Percentiles rank a stretch among this genome's conserved stretches.
These are phyloP conservation scores for Symbiotaphrina buchneri DNA, from an alignment of 495 filamentous ascomycete species.

Conservation along the genomic window DNA sequence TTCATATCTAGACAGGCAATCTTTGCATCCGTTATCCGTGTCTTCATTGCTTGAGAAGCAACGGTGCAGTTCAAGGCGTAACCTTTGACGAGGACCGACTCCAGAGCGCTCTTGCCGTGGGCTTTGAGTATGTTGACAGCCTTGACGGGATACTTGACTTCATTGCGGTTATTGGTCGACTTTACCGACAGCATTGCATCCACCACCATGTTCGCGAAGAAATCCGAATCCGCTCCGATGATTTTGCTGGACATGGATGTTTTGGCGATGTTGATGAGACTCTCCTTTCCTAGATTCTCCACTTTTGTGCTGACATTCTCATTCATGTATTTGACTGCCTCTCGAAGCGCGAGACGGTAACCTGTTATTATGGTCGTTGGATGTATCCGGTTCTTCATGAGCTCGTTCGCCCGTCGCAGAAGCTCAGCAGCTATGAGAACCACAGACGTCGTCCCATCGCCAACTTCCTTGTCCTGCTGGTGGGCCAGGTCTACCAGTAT, in stretches of 20 bases:
- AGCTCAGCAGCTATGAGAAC: conserved; percentile 95
- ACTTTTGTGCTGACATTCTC: conserved; percentile 94
- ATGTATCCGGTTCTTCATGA: conserved; percentile 99
- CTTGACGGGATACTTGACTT: conserved; percentile 95
- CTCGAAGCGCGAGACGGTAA: conserved; percentile 83
- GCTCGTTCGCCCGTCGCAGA: conserved; percentile 79
- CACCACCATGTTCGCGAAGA: conserved; percentile 92
- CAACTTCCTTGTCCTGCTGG: conserved; percentile 96
- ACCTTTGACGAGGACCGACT: conserved; percentile 83
- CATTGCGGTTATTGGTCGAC: conserved; percentile 68
- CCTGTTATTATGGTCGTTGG: conserved; percentile 98
- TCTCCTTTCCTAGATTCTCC: conserved; percentile 71
- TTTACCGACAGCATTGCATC: conserved; percentile 94
- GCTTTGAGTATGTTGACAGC: conserved; percentile 97
- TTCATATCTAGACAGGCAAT: conserved; percentile 98
- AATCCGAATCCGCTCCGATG: conserved; percentile 86
- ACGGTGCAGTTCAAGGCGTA: conserved; percentile 99
- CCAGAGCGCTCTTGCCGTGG: conserved; percentile 75
- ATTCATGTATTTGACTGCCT: conserved; percentile 97
- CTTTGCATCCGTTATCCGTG: conserved; percentile 78
- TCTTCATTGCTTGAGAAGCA: conserved; percentile 94
- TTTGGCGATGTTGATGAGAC: conserved; percentile 84
- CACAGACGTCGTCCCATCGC: conserved; percentile 94
- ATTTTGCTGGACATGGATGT: conserved; percentile 99
- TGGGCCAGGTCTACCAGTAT: conserved; percentile 95